Conservation (phyloP, 148 eudicot species). For the Silene uniflora region DNA sequence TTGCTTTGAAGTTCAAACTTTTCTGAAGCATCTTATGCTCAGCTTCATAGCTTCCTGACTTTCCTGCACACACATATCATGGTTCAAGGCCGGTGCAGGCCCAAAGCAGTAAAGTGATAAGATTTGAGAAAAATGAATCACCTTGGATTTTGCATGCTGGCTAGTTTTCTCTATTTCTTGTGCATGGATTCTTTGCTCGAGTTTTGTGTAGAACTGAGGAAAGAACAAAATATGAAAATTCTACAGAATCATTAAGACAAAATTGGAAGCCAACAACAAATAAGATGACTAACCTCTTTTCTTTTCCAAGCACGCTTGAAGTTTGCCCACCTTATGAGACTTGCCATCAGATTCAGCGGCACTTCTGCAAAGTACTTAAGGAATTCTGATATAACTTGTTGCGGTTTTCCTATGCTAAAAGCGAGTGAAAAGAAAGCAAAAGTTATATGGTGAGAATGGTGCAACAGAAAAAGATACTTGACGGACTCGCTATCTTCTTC, state of each 20-base stretch:
- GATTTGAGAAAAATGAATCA: too few species aligned
- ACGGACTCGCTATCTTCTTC: slow-evolving; percentile 49
- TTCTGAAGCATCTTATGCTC: slow-evolving; percentile 68
- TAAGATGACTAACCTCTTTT: slow-evolving; percentile 60
- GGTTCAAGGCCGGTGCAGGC: slow-evolving; percentile 4
- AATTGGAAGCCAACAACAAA: neutral
- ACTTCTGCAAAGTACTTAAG: slow-evolving; percentile 58
- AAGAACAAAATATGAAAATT: neutral
- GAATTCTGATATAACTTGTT: slow-evolving; percentile 27
- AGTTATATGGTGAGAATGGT: neutral
- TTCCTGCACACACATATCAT: slow-evolving; percentile 45
- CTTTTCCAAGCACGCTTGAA: slow-evolving; percentile 91
- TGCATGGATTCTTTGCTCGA: slow-evolving; percentile 89
- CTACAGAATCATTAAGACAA: neutral
- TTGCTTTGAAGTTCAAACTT: too few species aligned
- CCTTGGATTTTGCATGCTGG: slow-evolving; percentile 79
- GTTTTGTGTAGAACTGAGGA: too few species aligned
- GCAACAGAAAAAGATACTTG: slow-evolving; percentile 56
- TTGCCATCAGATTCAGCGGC: slow-evolving; percentile 30
- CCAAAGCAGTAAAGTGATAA: neutral
- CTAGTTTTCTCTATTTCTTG: slow-evolving; percentile 73
- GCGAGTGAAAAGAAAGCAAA: neutral
- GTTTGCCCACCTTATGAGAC: slow-evolving; percentile 56
- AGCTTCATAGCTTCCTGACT: slow-evolving; percentile 82
- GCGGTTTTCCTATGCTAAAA: neutral